Evolutionary conservation across 192 early-diverging fungal genomes (phyloP), one percentile per base, ranked within the genome.

Genomic region (Irineochytrium annulatum): DNA sequence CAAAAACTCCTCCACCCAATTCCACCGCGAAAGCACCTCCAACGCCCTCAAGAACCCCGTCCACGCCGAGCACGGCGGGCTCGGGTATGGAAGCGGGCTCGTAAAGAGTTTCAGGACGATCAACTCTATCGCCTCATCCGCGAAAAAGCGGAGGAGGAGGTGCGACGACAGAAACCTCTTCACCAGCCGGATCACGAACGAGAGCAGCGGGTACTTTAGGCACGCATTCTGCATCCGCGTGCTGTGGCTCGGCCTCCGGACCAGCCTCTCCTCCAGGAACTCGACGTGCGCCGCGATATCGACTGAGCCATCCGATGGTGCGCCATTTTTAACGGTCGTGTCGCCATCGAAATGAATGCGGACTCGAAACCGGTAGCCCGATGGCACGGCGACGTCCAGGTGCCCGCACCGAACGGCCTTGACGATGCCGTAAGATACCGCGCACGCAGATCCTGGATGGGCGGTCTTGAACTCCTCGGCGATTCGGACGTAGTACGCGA

Each of bases 131-230:
- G 85, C 57, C 70, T 95, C 91, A 43, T 89, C 87, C 0, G 83
- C 65, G 3, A 96, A 77, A 19, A 58, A 59, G 3, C 41, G 5
- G 0, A 71, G 59, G 28, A 89, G 77, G 3, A 95, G 74, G 62
- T 98, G 94, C 20, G 87, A 76, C 5, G 85, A 75, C 27, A 94
- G 70, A 93, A 93, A 98, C 57, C 93, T 83, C 79, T 98, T 98
- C 19, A 83, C 69, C 51, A 98, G 72, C 19, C 95, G 84, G 28
- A 95, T 86, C 3, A 92, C 89, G 34, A 82, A 70, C 11, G 89
- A 88, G 14, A 88, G 80, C 13, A 86, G 84, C 27, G 91, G 86
- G 65, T 82, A 80, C 45, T 80, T 77, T 43, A 84, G 82, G 71
- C 89, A 91, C 34, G 93, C 72, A 43, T 87, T 83, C 51, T 87